Base-by-base conservation (phyloP, 139 green algal species). In the Pycnococcus provasolii region DNA sequence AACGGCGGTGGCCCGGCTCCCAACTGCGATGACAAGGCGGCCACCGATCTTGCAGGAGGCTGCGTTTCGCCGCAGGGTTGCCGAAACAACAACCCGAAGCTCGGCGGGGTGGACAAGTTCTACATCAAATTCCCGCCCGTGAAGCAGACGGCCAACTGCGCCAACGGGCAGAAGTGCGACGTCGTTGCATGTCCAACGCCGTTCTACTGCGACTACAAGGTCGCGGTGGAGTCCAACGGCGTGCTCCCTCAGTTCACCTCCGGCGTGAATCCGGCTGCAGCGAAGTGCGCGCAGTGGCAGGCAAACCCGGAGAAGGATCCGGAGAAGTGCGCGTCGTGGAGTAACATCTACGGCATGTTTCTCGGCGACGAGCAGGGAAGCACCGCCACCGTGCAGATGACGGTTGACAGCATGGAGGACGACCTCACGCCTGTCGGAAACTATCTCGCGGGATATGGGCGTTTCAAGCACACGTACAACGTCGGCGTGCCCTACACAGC, bases 291-390 rank as follows among this genome's bases (percentile, higher is more conserved):
- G 4, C 39, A 15, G 53, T 68, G 37, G 37, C 39, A 0, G 65
- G 54, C n/a, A 26, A 68, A 68, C 53, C 41, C 54, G 42, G 61
- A 54, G 13, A 41, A 39, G 37, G 41, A 54, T 13, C 54, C 42
- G 9, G 42, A 73, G 54, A 55, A 60, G 40, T 73, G 67, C 44
- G 60, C 67, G 5, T 37, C 67, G 5, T 73, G 67, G 67, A 42
- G 13, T n/a, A 42, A 65, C n/a, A 40, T 47, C 15, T 73, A 70
- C 40, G 67, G 67, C 8, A 46, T 73, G 39, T 73, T 67, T 58
- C 63, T 68, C n/a, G 67, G 67, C 41, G 67, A 73, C 67, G 67
- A 62, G 6, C n/a, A 45, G 13, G 57, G 62, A 8, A 62, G 6
- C 26, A 42, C 62, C 11, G 62, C 13, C 7, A n/a, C 60, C 5